Conservation (phyloP, 768 basidiomycete genomes). For the Pisolithus marmoratus region DNA sequence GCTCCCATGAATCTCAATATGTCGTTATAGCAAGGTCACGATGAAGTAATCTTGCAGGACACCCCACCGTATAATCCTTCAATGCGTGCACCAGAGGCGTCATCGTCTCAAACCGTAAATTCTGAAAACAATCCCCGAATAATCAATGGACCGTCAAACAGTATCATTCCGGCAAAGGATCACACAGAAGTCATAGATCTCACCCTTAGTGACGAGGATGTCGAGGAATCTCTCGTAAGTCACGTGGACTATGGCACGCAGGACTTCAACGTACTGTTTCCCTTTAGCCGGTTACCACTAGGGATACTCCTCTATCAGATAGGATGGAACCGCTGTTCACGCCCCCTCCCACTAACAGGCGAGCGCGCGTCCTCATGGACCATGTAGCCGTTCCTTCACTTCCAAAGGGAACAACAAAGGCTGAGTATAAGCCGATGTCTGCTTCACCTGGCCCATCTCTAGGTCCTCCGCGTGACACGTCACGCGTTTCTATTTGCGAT, state of each 20-base stretch:
- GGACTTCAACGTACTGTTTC: too few species aligned
- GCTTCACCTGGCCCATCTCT: not conserved
- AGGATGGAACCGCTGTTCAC: constrained; percentile 23
- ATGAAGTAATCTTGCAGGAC: constrained; percentile 6
- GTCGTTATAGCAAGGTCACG: constrained; percentile 5
- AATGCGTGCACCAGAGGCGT: not conserved
- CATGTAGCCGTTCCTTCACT: constrained; percentile 18
- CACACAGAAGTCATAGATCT: not conserved
- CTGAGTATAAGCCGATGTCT: constrained; percentile 12
- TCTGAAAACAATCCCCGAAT: not conserved
- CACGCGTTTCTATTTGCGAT: not conserved
- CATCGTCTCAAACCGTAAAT: constrained; percentile 1
- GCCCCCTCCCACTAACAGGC: constrained; percentile 18
- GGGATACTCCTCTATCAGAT: constrained; percentile 6
- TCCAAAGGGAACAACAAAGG: constrained; percentile 16
- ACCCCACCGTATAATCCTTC: constrained; percentile 15
- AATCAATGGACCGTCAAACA: not conserved
- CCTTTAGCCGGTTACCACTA: not conserved
- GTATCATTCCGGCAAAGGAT: not conserved
- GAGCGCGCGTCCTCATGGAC: constrained; percentile 7
- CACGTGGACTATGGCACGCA: too few species aligned
- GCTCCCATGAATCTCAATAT: not conserved
- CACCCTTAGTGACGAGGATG: not conserved
- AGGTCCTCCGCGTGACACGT: not conserved
- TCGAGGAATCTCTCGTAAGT: not conserved